Base-by-base conservation (phyloP, 768 basidiomycete genomes). In the Strobilomyces dryophilus region DNA sequence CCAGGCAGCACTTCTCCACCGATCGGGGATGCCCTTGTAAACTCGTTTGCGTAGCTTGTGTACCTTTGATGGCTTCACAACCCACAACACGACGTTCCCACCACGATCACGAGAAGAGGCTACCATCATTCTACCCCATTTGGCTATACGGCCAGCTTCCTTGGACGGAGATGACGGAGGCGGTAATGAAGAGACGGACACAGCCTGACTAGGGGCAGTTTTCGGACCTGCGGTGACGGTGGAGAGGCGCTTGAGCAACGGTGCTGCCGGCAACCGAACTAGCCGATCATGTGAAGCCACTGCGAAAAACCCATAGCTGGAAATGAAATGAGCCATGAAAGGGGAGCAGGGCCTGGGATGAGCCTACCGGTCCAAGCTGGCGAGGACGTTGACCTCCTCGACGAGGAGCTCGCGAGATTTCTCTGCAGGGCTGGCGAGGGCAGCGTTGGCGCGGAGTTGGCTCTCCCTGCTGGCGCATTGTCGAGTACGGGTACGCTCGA, bases 11-110 rank as follows among this genome's bases (percentile, higher is more conserved):
- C 81, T 76, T 39, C 97, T 79, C 97, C 97, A 99, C 45, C 94
- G 81, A 70, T 98, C 95, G 2, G 97, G 97, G 29, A 98, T 85
- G 51, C 97, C 97, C 67, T 99, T 99, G 77, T 91, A 98, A 48
- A 86, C 82, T 29, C 95, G 79, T 58, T 80, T 72, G 31, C 87
- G 79, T 18, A 89, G 76, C 70, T 89, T 94, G 62, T 65, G 74
- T 60, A 78, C 82, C 70, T 88, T 92, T 17, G 74, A 76, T 21
- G 77, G 62, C 45, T 80, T 81, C 61, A 95, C 74, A 32, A 66
- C 70, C 94, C 95, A 98, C 12, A 74, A 67, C 37, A 83, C 75
- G 14, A 85, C 75, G 63, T 97, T 95, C 10, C 85, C 85, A 31
- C 95, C 94, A 9, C 71, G 65, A 65, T 93, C 90, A 34, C 88